Evolutionary conservation across 495 filamentous ascomycete genomes (phyloP), one percentile per base, ranked within the genome.

Genomic region (Hapsidospora chrysogenum): DNA sequence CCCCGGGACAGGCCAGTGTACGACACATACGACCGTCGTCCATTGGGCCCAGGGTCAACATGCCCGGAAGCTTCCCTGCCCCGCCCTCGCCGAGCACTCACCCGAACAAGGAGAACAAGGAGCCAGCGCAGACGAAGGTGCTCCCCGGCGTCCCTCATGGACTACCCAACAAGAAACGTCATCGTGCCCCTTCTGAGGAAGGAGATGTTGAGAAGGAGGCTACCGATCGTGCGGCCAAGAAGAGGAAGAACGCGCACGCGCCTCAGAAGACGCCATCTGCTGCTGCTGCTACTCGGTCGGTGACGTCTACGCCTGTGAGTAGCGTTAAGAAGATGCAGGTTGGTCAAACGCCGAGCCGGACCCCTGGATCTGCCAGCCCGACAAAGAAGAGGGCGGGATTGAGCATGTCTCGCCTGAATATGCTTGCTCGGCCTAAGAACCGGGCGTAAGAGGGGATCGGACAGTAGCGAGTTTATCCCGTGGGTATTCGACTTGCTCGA

Each of bases 101-200:
- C 36, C 34, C 53, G 0, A 61, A 68, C 48, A 70, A 69, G 47
- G 64, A 69, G 43, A 66, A 64, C 28, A 44, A 54, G 30, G 57
- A 51, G 15, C 60, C 62, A 4, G 26, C 52, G 13, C 32, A 45
- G 19, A 16, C 21, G 4, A 26, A 31, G 3, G 7, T 21, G 20
- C 33, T 36, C n/a, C 17, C 18, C 7, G 45, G 51, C 10, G 59
- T 80, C 21, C 64, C 76, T 4, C 77, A 84, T 45, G 79, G 80
- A 21, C 72, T 85, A 47, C 47, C 55, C 3, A 82, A 78, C 56
- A 82, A 85, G 61, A 84, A 83, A 58, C 65, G 78, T 30, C 66
- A 66, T 37, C 66, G 73, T 11, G 61, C 59, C 18, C 58, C 46
- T 32, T 57, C 52, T 18, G 64, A 68, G 41, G 68, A 68, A 39